Base-by-base conservation (phyloP, 805 yeast genomes). In the Ogataea neopini region DNA sequence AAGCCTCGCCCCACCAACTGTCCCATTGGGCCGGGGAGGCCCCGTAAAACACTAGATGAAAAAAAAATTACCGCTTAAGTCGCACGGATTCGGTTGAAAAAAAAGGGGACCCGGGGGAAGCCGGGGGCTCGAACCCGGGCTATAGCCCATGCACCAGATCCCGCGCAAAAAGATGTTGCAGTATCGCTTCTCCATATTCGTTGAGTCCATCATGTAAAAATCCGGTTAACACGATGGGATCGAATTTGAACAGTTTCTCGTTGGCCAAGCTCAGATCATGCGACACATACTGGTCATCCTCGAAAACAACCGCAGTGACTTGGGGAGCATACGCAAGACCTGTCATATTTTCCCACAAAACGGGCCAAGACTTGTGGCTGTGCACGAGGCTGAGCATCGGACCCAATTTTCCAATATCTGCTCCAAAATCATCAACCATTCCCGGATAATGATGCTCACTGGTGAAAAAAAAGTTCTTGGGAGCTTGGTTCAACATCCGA, bases 371-470 rank as follows among this genome's bases (percentile, higher is more conserved):
- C 4, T 62, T 50, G 6, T 66, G 64, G 52, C 64, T 60, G 11
- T 71, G 66, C 19, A 76, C 52, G 3, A 49, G 43, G 5, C 56
- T 33, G 1, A 81, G 79, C 49, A 79, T 64, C 2, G 57, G 55
- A 44, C 70, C 68, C 36, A 80, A 63, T 13, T 62, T 62, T 4
- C 57, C 47, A 34, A 80, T 13, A 6, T 15, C 64, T 51, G 75
- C 79, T 0, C 61, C 59, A 51, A 69, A 78, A 52, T 79, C 82
- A 29, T 75, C 76, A 49, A 58, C 72, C 76, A 77, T 77, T 11
- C 75, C 72, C 50, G 72, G 71, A 61, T 61, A 78, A 38, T 79
- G 79, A 81, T 78, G 77, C 51, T 80, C 83, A 10, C 83, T 80
- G 1, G 60, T 58, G 41, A 62, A 62, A n/a, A 47, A 33, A 45